Evolutionary conservation across 169 alveolate genomes (phyloP).

Genomic region (Eimeria nieschulzi): DNA sequence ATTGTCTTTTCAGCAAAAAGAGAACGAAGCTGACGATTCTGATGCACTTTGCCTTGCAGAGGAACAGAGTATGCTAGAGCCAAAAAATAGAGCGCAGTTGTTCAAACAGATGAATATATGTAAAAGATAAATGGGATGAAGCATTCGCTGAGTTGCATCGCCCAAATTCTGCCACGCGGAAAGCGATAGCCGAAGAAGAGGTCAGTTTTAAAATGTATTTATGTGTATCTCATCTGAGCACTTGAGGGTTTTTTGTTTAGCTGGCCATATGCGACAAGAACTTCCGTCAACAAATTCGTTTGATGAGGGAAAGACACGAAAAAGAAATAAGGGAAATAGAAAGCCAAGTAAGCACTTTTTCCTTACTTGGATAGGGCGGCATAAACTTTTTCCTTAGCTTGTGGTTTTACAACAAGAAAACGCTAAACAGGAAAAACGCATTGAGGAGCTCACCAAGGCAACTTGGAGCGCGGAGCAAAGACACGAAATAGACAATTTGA

Average conservation of each 20-base stretch:
- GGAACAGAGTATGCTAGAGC: background rate
- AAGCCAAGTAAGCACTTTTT: background rate
- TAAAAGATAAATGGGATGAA: background rate
- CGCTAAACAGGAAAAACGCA: background rate
- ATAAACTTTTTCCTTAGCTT: background rate
- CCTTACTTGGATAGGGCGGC: background rate
- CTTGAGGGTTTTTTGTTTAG: background rate
- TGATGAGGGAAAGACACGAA: background rate
- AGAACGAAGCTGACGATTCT: no score
- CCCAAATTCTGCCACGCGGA: background rate
- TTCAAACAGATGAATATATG: background rate
- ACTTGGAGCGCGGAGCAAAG: background rate
- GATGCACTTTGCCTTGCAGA: background rate
- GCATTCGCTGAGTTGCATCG: background rate
- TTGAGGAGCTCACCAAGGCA: background rate
- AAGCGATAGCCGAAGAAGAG: background rate
- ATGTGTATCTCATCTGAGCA: background rate
- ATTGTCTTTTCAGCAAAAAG: no score
- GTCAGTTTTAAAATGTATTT: background rate
- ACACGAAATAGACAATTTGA: background rate
- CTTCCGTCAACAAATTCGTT: background rate
- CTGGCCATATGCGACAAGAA: constrained; percentile 3
- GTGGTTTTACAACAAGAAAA: background rate
- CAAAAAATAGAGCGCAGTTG: background rate
- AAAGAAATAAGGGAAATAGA: background rate